Evolutionary conservation across 2,329 filamentous ascomycete species (phyloP).

Genomic region (Ceratocystis smalleyi): DNA sequence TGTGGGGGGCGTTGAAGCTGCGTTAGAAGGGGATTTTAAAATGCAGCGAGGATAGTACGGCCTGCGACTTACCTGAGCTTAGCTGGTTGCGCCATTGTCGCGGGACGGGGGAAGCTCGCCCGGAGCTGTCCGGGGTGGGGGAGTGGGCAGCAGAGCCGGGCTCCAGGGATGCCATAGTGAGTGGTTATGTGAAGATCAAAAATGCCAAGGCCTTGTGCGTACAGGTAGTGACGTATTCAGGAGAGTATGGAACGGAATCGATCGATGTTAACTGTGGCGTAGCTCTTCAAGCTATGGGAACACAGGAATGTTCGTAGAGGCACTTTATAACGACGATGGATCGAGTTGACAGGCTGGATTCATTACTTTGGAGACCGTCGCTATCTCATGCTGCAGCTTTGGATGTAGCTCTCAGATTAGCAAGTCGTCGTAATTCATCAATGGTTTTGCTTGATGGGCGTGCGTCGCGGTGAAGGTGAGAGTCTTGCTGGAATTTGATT

Average conservation of each 20-base stretch:
- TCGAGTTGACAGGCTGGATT: not conserved
- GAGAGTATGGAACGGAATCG: not conserved
- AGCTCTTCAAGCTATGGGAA: not conserved
- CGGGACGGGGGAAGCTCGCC: slow-evolving; percentile 58
- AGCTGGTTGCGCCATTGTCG: slow-evolving; percentile 64
- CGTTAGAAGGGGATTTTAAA: not conserved
- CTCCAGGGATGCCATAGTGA: slow-evolving; percentile 12
- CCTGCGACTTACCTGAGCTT: slow-evolving; percentile 47
- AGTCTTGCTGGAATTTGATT: not conserved
- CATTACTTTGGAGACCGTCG: not conserved
- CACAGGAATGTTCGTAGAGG: not conserved
- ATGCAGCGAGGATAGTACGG: slow-evolving; percentile 10
- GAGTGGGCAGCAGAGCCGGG: slow-evolving; percentile 33
- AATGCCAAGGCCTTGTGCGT: not conserved
- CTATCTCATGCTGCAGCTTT: not conserved
- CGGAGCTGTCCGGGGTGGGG: slow-evolving; percentile 68
- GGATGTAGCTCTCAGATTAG: not conserved
- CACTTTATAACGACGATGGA: not conserved
- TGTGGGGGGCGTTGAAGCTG: not conserved
- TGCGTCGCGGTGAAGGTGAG: not conserved
- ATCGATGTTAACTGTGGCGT: not conserved
- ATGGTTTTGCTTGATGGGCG: not conserved
- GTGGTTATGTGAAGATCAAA: not conserved
- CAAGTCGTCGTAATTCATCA: slow-evolving; percentile 2
- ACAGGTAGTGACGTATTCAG: not conserved